Evolutionary conservation across 306 rosid genomes (phyloP).

Genomic region (Ammopiptanthus mongolicus): DNA sequence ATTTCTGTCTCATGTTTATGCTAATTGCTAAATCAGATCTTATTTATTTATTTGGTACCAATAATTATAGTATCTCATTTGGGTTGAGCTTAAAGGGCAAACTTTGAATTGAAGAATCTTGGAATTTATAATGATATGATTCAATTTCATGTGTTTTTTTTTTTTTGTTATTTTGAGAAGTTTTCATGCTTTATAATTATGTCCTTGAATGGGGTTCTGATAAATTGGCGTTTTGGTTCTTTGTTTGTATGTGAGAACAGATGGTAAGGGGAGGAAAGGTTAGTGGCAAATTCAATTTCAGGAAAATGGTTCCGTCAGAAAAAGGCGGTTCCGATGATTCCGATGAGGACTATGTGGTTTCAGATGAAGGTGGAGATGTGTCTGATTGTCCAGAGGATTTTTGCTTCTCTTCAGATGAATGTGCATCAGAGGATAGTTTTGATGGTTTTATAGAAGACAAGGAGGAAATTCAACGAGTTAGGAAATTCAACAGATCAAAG

Average conservation of each 20-base stretch:
- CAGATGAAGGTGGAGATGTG: conserved; percentile 54
- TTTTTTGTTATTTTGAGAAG: background rate
- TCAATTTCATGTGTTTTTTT: background rate
- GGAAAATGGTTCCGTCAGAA: conserved; percentile 41
- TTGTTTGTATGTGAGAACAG: conserved; percentile 43
- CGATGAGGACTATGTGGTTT: conserved; percentile 87
- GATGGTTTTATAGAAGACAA: conserved; percentile 30
- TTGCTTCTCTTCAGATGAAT: conserved; percentile 39
- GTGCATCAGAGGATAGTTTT: conserved; percentile 48
- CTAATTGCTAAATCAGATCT: conserved; percentile 39
- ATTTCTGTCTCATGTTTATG: background rate
- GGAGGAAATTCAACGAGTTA: conserved; percentile 17
- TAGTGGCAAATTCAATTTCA: conserved; percentile 40
- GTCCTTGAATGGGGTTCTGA: conserved; percentile 16
- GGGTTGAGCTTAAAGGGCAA: background rate
- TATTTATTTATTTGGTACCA: background rate
- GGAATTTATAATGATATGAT: background rate
- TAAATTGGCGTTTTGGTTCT: background rate
- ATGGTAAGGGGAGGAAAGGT: conserved; percentile 88
- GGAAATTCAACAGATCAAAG: conserved; percentile 40
- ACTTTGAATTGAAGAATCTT: background rate
- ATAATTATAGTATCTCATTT: background rate
- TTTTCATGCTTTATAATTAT: background rate
- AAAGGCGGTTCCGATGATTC: conserved; percentile 74
- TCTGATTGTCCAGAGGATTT: conserved; percentile 53